Base-by-base conservation (phyloP, 2,329 filamentous ascomycete species). In the Calonectria hongkongensis region DNA sequence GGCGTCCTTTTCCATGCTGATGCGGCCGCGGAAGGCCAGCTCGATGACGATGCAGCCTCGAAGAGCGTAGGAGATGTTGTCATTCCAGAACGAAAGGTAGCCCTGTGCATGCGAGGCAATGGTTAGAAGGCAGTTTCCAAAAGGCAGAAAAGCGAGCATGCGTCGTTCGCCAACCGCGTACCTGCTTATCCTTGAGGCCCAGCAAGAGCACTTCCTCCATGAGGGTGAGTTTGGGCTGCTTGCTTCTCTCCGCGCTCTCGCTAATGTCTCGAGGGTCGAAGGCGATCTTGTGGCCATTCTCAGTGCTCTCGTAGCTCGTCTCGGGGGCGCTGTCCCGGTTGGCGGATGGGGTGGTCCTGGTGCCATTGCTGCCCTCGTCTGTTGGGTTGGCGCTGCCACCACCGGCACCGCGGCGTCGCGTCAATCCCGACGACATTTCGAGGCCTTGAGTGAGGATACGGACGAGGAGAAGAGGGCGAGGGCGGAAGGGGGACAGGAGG, bases 71-170 rank as follows among this genome's bases (percentile, higher is more conserved):
- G 96, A 98, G 82, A 99, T 99, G 87, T 99, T 99, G 87, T 99
- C 97, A 87, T 99, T 99, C 97, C 97, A 99, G 87, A 99, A 99
- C 36, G 96, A 98, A 75, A 99, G 92, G 83, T 99, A 98, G 77
- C 97, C 97, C 95, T 98, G 83, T 66, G 48, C 18, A 41, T 30
- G n/a, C 27, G 27, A 25, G 65, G 50, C 73, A 70, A 66, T 51
- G 15, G 36, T 51, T 25, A 65, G 43, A 27, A 43, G 43, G 28
- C 12, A 25, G 30, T 63, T 43, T 18, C 30, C 30, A 33, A 48
- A 18, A 16, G 21, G 21, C 41, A 36, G 56, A 54, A 48, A 48
- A 45, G n/a, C 58, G 48, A 47, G 45, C 66, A 58, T 51, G 65
- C 21, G 41, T 73, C 54, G 50, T 45, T 73, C 33, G 60, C 15